These are phyloP conservation scores for Galeopsis tetrahit DNA, from an alignment of 257 asterid genomes.

Conservation along the genomic window DNA sequence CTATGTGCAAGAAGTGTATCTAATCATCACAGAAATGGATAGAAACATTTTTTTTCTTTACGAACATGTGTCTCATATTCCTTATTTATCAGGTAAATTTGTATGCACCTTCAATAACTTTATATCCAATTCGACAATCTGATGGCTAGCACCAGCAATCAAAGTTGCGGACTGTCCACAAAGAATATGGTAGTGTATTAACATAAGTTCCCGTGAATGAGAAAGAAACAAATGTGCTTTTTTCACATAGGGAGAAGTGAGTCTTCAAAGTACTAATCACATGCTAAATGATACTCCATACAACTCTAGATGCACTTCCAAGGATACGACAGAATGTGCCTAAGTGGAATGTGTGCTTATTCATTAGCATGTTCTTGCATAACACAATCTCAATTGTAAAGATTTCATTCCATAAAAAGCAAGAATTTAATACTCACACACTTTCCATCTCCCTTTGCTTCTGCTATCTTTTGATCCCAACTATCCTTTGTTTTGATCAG, in stretches of 20 bases:
- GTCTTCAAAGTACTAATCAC: neutral
- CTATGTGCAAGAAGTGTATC: conserved; percentile 9
- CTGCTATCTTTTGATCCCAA: conserved; percentile 83
- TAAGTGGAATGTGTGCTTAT: neutral
- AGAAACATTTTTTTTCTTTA: neutral
- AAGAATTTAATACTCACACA: conserved; percentile 49
- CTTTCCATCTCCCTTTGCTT: conserved; percentile 69
- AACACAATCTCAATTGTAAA: conserved; percentile 19
- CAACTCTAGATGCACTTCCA: neutral
- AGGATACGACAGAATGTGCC: neutral
- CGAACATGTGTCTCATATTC: conserved; percentile 12
- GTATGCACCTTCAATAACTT: neutral
- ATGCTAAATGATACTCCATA: neutral
- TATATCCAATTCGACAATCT: neutral
- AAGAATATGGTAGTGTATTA: neutral
- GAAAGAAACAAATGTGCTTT: neutral
- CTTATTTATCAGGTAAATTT: neutral
- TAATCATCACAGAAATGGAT: conserved; percentile 10
- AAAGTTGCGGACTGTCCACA: conserved; percentile 14
- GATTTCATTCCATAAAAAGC: conserved; percentile 15
- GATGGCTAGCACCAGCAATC: neutral
- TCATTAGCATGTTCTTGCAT: neutral
- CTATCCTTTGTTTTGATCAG: conserved; percentile 73
- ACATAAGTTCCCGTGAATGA: neutral
- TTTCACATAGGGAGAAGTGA: neutral